These are phyloP conservation scores for Coleophoma crateriformis DNA, from an alignment of 2,329 filamentous ascomycete genomes.

Conservation along the genomic window DNA sequence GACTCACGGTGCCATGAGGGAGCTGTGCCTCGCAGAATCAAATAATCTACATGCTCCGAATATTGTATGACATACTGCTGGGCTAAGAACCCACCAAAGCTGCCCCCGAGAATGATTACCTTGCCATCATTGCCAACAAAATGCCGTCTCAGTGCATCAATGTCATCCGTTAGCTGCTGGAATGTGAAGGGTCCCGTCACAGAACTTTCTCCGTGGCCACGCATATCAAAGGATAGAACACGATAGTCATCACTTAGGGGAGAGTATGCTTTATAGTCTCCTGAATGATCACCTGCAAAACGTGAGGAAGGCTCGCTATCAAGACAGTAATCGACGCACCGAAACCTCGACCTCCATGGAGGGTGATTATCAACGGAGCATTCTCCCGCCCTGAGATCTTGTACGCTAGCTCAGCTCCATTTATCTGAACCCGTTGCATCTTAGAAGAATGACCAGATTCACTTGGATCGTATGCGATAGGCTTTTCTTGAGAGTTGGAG, in stretches of 20 bases:
- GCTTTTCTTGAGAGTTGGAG: too few species aligned
- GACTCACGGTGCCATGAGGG: conserved; percentile 30
- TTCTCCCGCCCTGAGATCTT: conserved; percentile 22
- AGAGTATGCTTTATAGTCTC: conserved; percentile 28
- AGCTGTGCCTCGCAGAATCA: conserved; percentile 32
- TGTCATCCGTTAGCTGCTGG: conserved; percentile 31
- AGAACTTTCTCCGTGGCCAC: conserved; percentile 31
- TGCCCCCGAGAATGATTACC: conserved; percentile 31
- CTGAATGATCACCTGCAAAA: conserved; percentile 25
- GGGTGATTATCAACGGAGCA: conserved; percentile 29
- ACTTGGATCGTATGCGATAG: too few species aligned
- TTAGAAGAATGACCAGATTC: not conserved
- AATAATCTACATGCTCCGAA: conserved; percentile 21
- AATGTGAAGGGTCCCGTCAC: conserved; percentile 29
- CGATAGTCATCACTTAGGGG: conserved; percentile 22
- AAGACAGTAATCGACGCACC: conserved; percentile 13
- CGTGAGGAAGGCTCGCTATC: not conserved
- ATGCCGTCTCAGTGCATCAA: conserved; percentile 26
- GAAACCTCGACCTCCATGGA: conserved; percentile 32
- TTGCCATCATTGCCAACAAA: conserved; percentile 20
- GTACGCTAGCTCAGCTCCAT: conserved; percentile 29
- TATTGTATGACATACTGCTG: conserved; percentile 34
- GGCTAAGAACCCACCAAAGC: conserved; percentile 34
- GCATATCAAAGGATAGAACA: conserved; percentile 31
- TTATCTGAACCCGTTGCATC: conserved; percentile 23